These are phyloP conservation scores for Volvox africanus DNA, from an alignment of 139 green algal species.

Conservation along the genomic window DNA sequence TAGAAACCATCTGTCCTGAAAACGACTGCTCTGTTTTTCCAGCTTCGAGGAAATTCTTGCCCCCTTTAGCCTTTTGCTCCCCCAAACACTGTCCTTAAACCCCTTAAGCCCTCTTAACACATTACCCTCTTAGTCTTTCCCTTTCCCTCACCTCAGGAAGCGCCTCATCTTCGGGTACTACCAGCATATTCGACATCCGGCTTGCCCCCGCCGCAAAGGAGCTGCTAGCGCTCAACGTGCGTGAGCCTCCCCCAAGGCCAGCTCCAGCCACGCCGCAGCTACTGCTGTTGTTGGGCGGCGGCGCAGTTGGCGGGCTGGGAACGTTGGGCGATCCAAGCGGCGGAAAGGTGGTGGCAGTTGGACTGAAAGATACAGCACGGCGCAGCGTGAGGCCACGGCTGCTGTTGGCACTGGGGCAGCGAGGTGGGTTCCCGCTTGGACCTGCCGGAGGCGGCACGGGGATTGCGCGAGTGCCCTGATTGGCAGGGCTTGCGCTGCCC, in stretches of 20 bases:
- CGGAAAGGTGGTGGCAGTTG: neutral
- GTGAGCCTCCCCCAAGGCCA: neutral
- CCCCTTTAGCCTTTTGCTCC: too few species aligned
- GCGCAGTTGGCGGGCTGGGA: neutral
- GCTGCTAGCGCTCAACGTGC: neutral
- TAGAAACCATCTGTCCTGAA: too few species aligned
- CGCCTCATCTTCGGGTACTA: conserved; percentile 11
- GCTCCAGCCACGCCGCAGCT: neutral
- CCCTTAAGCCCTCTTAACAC: too few species aligned
- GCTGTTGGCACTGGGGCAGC: conserved; percentile 1
- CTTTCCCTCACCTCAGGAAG: neutral
- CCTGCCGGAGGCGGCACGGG: neutral
- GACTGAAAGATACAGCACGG: conserved; percentile 27
- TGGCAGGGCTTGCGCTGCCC: neutral
- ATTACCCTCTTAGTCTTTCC: too few species aligned
- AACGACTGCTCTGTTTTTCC: too few species aligned
- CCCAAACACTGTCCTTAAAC: too few species aligned
- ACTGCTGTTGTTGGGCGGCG: neutral
- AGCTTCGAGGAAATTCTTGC: too few species aligned
- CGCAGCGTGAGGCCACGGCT: neutral
- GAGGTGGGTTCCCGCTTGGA: neutral
- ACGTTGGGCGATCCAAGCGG: neutral
- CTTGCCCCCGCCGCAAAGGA: neutral
- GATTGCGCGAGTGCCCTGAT: neutral
- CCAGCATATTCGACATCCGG: neutral